A percentile compares a stretch with the other conserved stretches of the same genome.
These are phyloP conservation scores for Sphagnum fallax DNA, from an alignment of 228 moss, liverwort and hornwort species.

Conservation along the genomic window DNA sequence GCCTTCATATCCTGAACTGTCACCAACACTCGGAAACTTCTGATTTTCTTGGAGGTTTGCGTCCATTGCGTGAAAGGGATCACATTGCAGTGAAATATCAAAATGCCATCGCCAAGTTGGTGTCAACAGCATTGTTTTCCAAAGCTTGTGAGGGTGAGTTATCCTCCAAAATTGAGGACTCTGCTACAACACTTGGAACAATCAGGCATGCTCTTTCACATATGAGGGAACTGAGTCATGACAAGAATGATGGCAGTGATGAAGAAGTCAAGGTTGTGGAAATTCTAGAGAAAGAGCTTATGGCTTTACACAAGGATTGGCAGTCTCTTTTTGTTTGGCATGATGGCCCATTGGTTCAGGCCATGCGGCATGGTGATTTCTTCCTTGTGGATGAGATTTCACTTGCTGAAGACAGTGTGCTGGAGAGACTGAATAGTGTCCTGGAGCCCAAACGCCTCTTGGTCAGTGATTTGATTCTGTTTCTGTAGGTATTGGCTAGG, in stretches of 20 bases:
- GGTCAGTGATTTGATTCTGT: conserved; percentile 31
- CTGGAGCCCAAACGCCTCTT: conserved; percentile 86
- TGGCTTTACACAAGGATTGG: conserved; percentile 63
- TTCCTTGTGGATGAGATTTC: conserved; percentile 98
- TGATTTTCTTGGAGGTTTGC: conserved; percentile 93
- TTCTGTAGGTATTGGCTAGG: background rate
- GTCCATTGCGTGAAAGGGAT: conserved; percentile 85
- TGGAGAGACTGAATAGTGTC: conserved; percentile 92
- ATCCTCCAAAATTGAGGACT: conserved; percentile 58
- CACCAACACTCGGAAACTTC: conserved; percentile 98
- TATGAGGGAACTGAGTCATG: conserved; percentile 42
- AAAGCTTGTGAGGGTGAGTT: conserved; percentile 29
- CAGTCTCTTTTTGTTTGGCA: conserved; percentile 92
- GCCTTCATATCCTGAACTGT: conserved; percentile 87
- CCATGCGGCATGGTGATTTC: conserved; percentile 86
- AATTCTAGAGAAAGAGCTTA: conserved; percentile 45
- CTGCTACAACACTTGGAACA: conserved; percentile 36
- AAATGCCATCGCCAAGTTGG: conserved; percentile 35
- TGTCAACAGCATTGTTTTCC: conserved; percentile 26
- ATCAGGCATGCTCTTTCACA: conserved; percentile 45
- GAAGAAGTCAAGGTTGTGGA: conserved; percentile 26
- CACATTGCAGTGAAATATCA: conserved; percentile 60
- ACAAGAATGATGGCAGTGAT: conserved; percentile 21
- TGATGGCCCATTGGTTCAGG: conserved; percentile 91
- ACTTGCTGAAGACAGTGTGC: conserved; percentile 92